Evolutionary conservation across 225 moss, liverwort and hornwort species (phyloP), one percentile per base, ranked within the genome.

Genomic region (Neckera pumila): DNA sequence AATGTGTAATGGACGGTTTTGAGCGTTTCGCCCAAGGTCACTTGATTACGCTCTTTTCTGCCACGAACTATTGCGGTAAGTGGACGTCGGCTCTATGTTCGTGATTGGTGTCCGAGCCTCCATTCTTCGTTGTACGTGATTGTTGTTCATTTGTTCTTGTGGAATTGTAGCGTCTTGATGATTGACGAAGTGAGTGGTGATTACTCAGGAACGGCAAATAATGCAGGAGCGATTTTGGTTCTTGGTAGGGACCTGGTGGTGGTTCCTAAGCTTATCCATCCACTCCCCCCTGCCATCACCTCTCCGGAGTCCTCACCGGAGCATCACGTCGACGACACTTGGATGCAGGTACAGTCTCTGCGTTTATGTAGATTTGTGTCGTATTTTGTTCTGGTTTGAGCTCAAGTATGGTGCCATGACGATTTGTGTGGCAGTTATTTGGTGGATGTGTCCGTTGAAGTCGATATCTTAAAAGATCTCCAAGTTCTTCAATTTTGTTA

Each of bases 1-100:
- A 99, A 89, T 99, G 98, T 86, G 98, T 99, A 20, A 99, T 99
- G 98, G 98, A 99, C 85, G 98, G 98, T 16, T 99, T 99, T 88
- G 98, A 99, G 87, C 97, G 98, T 36, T 99, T 99, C 81, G 98
- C 98, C 17, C 98, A 99, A 79, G 98, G 98, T 21, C 98, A 99
- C 88, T 90, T 99, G 80, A 99, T 99, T 60, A 99, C 98, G 42
- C 80, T 99, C 1, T 99, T 99, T 86, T 99, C 98, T 78, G 98
- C 98, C 47, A 99, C 98, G 51, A 99, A 99, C 89, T 99, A 99
- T 87, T 99, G 98, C 57, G 98, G 98, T 97, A 91, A n/a, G 94
- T 76, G 58, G 85, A 63, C 56, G 47, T 49, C 61, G 42, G 23
- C 38, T 87, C 16, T 69, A n/a, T 30, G 26, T 67, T 54, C 2